Evolutionary conservation across 305 asterid species (phyloP).

Genomic region (Fraxinus albicans): DNA sequence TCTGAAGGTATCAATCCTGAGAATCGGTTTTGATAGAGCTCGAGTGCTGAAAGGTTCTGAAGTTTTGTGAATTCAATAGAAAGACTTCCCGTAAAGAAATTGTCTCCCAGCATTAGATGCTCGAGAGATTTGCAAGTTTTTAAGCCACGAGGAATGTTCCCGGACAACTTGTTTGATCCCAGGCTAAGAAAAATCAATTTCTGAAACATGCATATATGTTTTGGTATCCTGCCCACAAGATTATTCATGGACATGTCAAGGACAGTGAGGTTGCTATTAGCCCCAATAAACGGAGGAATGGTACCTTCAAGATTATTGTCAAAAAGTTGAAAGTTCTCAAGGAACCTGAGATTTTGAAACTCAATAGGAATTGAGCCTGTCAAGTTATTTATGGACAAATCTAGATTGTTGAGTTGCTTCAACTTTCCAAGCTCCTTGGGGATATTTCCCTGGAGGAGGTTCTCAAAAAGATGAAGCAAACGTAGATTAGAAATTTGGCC

Average conservation of each 20-base stretch:
- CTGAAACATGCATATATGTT: constrained; percentile 51
- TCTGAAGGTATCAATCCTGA: constrained; percentile 67
- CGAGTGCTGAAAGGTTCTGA: constrained; percentile 78
- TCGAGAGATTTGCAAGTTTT: constrained; percentile 74
- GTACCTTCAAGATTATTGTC: constrained; percentile 61
- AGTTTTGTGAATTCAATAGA: constrained; percentile 64
- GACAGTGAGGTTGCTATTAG: constrained; percentile 54
- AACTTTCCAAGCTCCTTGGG: constrained; percentile 59
- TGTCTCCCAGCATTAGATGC: constrained; percentile 80
- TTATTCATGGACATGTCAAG: constrained; percentile 72
- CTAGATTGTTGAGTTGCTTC: constrained; percentile 53
- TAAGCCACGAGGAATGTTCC: constrained; percentile 73
- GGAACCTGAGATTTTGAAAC: constrained; percentile 57
- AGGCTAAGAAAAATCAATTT: constrained; percentile 65
- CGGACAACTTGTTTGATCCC: constrained; percentile 67
- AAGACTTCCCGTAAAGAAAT: constrained; percentile 74
- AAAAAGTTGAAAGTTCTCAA: constrained; percentile 72
- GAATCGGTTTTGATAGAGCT: constrained; percentile 67
- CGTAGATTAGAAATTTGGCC: constrained; percentile 46
- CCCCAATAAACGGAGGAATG: constrained; percentile 71
- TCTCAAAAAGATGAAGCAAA: constrained; percentile 79
- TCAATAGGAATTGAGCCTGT: constrained; percentile 69
- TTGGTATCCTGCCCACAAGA: constrained; percentile 74
- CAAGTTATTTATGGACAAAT: constrained; percentile 75
- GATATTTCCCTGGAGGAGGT: constrained; percentile 58